A percentile compares a stretch with the other conserved stretches of the same genome.
Conservation (phyloP, 2,329 filamentous ascomycete genomes). For the Verticillium nubilum region DNA sequence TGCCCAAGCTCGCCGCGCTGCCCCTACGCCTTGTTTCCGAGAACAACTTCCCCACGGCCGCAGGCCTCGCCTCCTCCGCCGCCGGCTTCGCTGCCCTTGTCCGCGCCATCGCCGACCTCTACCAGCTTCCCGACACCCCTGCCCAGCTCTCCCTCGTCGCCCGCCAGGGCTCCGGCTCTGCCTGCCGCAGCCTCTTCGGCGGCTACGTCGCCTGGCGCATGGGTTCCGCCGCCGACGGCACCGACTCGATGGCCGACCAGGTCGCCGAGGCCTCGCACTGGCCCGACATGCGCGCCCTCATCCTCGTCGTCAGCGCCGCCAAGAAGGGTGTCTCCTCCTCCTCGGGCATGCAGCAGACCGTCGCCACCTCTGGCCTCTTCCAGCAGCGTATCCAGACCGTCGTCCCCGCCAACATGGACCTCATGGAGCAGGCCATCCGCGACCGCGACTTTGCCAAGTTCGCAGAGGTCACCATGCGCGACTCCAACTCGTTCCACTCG, state of each 20-base stretch:
- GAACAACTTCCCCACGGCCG: constrained; percentile 99
- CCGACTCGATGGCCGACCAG: constrained; percentile 81
- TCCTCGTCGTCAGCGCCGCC: constrained; percentile 85
- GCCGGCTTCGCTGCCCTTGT: constrained; percentile 68
- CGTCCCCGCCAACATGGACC: constrained; percentile 76
- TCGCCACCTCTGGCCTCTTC: constrained; percentile 87
- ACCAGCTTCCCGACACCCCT: constrained; percentile 74
- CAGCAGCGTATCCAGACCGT: constrained; percentile 66
- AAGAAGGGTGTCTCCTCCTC: constrained; percentile 96
- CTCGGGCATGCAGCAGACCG: constrained; percentile 94
- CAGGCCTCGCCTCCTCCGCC: constrained; percentile 72
- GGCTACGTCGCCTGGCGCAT: constrained; percentile 95
- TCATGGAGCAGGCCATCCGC: constrained; percentile 78
- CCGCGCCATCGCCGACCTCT: constrained; percentile 85
- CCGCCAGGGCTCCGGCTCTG: constrained; percentile 88
- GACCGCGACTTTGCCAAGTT: constrained; percentile 80
- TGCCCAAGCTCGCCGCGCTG: constrained; percentile 75
- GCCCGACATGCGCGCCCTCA: constrained; percentile 88
- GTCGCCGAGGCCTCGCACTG: constrained; percentile 87
- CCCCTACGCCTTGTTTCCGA: constrained; percentile 84
- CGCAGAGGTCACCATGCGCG: constrained; percentile 88
- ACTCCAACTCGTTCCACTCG: constrained; percentile 96
- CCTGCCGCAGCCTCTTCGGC: constrained; percentile 87
- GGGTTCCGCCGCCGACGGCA: constrained; percentile 70
- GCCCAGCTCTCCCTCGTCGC: constrained; percentile 85